These are phyloP conservation scores for Thermochaetoides thermophila DNA, from an alignment of 495 filamentous ascomycete genomes.

Conservation along the genomic window DNA sequence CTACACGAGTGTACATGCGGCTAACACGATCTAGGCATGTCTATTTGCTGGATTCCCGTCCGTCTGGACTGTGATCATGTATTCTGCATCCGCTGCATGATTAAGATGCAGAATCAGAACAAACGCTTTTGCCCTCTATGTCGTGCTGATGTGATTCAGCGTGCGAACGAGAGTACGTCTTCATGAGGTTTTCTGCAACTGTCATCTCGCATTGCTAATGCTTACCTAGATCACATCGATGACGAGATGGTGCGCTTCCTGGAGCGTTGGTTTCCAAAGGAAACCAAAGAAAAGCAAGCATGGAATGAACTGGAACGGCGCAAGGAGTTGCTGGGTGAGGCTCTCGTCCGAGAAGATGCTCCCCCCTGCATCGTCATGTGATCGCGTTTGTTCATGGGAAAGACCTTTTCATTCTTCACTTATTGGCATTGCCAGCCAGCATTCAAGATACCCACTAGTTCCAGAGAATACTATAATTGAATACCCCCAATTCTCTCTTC, in stretches of 20 bases:
- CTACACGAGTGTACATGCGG: neutral
- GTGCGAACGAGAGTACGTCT: constrained; percentile 37
- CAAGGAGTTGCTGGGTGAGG: constrained; percentile 37
- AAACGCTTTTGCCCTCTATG: constrained; percentile 53
- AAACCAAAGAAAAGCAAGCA: constrained; percentile 48
- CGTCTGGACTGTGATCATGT: constrained; percentile 48
- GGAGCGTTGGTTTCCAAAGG: constrained; percentile 48
- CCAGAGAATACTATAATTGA: too few relatives aligned
- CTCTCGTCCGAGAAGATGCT: constrained; percentile 26
- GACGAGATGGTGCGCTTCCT: constrained; percentile 26
- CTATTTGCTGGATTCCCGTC: constrained; percentile 51
- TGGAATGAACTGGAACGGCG: constrained; percentile 40
- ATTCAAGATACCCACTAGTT: too few relatives aligned
- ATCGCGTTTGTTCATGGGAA: neutral
- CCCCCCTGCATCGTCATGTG: constrained; percentile 30
- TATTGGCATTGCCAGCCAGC: too few relatives aligned
- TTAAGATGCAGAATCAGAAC: constrained; percentile 48
- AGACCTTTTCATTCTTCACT: neutral
- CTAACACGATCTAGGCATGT: constrained; percentile 17
- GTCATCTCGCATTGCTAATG: too few relatives aligned
- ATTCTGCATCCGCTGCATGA: constrained; percentile 60
- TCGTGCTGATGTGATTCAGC: constrained; percentile 41
- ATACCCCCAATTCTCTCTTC: too few relatives aligned
- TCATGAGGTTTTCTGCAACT: too few relatives aligned
- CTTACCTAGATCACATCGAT: constrained; percentile 46